Conservation (phyloP, 2,329 filamentous ascomycete species). For the Sclerotiophoma versabilis region DNA sequence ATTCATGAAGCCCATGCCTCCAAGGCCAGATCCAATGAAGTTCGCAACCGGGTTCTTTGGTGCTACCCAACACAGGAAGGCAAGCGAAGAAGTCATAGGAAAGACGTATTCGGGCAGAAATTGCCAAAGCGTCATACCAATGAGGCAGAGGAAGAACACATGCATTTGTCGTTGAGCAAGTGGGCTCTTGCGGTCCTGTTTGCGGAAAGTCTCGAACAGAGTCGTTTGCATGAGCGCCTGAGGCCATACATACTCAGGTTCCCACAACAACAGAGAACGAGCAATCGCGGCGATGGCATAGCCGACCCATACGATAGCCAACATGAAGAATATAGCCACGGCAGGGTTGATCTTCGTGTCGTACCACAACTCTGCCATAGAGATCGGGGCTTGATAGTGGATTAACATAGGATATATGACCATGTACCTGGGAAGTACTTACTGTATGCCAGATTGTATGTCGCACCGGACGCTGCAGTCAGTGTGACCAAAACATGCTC, state of each 20-base stretch:
- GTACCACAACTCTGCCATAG: slow-evolving; percentile 66
- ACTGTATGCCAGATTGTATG: slow-evolving; percentile 49
- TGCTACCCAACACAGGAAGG: slow-evolving; percentile 70
- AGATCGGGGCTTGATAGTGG: slow-evolving; percentile 54
- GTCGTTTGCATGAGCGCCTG: slow-evolving; percentile 64
- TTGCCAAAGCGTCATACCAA: slow-evolving; percentile 65
- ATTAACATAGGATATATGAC: no score
- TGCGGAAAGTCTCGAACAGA: slow-evolving; percentile 64
- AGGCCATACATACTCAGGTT: slow-evolving; percentile 63
- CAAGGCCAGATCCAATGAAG: slow-evolving; percentile 67
- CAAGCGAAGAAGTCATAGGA: slow-evolving; percentile 65
- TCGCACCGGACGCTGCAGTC: slow-evolving; percentile 44
- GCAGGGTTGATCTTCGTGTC: slow-evolving; percentile 60
- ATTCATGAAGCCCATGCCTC: slow-evolving; percentile 68
- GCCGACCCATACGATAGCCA: slow-evolving; percentile 64
- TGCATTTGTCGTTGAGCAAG: slow-evolving; percentile 62
- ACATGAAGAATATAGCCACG: slow-evolving; percentile 67
- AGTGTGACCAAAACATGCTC: slow-evolving; percentile 65
- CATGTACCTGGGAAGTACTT: slow-evolving; percentile 40
- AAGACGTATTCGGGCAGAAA: slow-evolving; percentile 68
- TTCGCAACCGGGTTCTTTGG: slow-evolving; percentile 64
- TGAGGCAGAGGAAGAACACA: slow-evolving; percentile 63
- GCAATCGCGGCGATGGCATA: slow-evolving; percentile 67
- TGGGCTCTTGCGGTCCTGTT: slow-evolving; percentile 60
- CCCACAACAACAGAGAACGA: slow-evolving; percentile 64